Conservation (phyloP, 2,329 filamentous ascomycete genomes). For the Hymenoscyphus albidus region DNA sequence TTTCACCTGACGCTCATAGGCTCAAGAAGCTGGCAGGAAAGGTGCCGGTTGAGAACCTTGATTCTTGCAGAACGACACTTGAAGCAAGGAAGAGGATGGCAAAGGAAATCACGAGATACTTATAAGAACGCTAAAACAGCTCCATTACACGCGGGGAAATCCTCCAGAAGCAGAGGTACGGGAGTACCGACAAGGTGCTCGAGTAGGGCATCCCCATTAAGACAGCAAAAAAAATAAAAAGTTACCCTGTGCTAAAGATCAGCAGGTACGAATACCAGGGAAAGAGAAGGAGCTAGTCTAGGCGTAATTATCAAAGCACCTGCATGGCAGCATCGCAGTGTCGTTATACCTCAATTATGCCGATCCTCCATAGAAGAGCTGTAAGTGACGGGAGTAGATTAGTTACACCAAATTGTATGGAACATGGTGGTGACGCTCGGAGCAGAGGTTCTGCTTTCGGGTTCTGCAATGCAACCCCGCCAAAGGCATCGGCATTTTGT, state of each 20-base stretch:
- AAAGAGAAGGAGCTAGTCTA: not conserved
- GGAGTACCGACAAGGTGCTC: not conserved
- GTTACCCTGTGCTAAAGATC: not conserved
- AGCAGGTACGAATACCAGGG: not conserved
- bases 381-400: not conserved
- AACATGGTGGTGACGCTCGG: not conserved
- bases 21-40: constrained; percentile 10
- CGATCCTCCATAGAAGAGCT: not conserved
- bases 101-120: constrained; percentile 2
- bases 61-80: not conserved
- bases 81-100: not conserved
- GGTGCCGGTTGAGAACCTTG: not conserved
- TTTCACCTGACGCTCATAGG: constrained; percentile 3
- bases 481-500: not conserved
- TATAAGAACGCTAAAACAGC: not conserved
- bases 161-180: not conserved
- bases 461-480: not conserved
- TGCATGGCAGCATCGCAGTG: not conserved
- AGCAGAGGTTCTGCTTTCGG: not conserved
- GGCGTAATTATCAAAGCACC: not conserved
- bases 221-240: not conserved
- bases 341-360: not conserved
- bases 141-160: not conserved
- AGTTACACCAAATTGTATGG: not conserved
- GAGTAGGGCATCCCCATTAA: not conserved